Conservation (phyloP, 371 early-diverging fungal genomes). For the Rozella allomycis region DNA sequence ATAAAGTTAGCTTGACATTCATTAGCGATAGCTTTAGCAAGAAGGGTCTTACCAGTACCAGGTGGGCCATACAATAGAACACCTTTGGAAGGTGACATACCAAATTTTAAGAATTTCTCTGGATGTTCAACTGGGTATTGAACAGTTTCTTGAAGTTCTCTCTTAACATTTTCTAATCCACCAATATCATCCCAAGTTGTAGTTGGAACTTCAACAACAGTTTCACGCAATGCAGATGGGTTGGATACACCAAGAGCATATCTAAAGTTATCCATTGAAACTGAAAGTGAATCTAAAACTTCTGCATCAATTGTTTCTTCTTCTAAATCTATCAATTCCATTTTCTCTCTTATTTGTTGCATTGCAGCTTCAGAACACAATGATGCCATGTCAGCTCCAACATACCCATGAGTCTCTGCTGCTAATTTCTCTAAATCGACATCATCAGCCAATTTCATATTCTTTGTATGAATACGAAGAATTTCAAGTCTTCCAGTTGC, state of each 20-base stretch:
- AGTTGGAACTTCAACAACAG: constrained; percentile 97
- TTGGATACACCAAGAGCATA: constrained; percentile 91
- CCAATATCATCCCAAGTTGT: constrained; percentile 97
- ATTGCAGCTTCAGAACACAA: constrained; percentile 99
- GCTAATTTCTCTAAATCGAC: constrained; percentile 91
- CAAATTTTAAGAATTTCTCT: constrained; percentile 99
- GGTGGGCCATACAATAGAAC: constrained; percentile 99
- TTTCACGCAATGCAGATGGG: constrained; percentile 98
- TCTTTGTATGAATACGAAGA: constrained; percentile 97
- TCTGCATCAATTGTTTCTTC: constrained; percentile 96
- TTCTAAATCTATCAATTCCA: constrained; percentile 87
- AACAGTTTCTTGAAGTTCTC: constrained; percentile 97
- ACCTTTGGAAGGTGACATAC: constrained; percentile 98
- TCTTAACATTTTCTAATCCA: constrained; percentile 96
- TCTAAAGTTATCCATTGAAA: constrained; percentile 98
- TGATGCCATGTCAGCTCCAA: constrained; percentile 96
- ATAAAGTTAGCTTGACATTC: constrained; percentile 99
- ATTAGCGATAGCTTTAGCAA: constrained; percentile 99
- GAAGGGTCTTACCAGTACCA: constrained; percentile 98
- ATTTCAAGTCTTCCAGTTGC: constrained; percentile 96
- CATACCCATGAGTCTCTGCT: constrained; percentile 95
- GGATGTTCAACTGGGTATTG: constrained; percentile 99
- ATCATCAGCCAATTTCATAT: constrained; percentile 93
- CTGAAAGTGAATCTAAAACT: constrained; percentile 86
- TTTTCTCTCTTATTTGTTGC: constrained; percentile 99